A percentile compares a stretch with the other conserved stretches of the same genome.
These are phyloP conservation scores for Blastomyces percursus DNA, from an alignment of 2,329 filamentous ascomycete genomes.

Conservation along the genomic window DNA sequence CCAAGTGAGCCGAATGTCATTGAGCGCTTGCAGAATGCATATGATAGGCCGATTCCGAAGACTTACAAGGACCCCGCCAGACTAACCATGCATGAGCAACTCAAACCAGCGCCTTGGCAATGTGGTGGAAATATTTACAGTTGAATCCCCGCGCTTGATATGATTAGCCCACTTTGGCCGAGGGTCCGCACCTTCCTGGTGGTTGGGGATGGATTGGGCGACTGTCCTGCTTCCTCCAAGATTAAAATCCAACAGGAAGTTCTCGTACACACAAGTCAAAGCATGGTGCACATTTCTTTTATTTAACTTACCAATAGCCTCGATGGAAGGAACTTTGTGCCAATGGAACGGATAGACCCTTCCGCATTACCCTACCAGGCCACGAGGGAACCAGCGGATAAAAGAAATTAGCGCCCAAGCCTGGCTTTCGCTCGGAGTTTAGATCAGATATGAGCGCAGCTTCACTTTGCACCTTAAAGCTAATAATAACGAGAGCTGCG, in stretches of 20 bases:
- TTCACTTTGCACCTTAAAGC: neutral
- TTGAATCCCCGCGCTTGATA: neutral
- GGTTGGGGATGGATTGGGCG: neutral
- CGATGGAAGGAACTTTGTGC: neutral
- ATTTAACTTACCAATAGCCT: neutral
- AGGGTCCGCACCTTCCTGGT: neutral
- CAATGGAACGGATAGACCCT: neutral
- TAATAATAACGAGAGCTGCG: neutral
- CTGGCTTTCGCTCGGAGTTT: neutral
- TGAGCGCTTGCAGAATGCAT: slow-evolving; percentile 6
- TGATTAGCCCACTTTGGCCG: neutral
- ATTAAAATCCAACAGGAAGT: neutral
- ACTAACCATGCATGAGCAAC: neutral
- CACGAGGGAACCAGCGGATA: neutral
- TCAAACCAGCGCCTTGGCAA: neutral
- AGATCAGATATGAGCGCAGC: neutral
- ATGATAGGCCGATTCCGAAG: neutral
- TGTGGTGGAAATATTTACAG: neutral
- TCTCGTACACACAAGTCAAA: neutral
- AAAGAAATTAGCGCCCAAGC: neutral
- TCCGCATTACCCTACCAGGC: neutral
- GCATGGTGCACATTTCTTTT: neutral
- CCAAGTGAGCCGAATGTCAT: neutral
- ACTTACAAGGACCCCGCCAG: neutral
- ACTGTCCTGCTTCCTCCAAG: neutral